phyloP scores from a whole-genome alignment of 2,329 filamentous ascomycete species.

The Paramyrothecium sp. region DNA sequence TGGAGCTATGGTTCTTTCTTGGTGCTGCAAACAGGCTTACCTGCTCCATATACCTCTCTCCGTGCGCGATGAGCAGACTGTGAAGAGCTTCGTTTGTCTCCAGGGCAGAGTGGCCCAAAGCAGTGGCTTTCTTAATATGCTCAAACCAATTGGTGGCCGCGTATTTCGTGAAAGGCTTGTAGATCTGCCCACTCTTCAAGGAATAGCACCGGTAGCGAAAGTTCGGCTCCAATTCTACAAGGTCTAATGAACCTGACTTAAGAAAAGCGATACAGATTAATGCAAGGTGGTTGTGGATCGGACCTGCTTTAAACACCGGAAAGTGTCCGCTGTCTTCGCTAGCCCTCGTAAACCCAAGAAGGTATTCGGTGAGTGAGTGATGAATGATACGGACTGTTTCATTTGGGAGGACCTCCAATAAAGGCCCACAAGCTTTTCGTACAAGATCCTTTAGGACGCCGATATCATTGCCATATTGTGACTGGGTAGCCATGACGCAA shows the following conservation, averaged over 20 bases:
- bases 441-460: conserved; percentile 32
- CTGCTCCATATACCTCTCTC: background rate
- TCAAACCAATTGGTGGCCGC: background rate
- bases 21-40: too few relatives aligned
- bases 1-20: too few relatives aligned
- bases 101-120: background rate
- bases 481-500: conserved; percentile 14
- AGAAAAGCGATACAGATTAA: background rate
- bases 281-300: background rate
- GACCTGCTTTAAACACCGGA: background rate
- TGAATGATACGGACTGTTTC: conserved; percentile 42
- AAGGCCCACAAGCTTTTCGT: conserved; percentile 34
- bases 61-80: background rate
- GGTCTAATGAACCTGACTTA: background rate
- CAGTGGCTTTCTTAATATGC: background rate
- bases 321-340: background rate
- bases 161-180: background rate
- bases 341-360: conserved; percentile 11
- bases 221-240: background rate
- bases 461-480: conserved; percentile 7
- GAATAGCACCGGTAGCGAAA: background rate
- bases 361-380: conserved; percentile 46
- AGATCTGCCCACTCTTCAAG: background rate
- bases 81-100: background rate
- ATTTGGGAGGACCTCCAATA: conserved; percentile 42